These are phyloP conservation scores for Fusarium albosuccineum DNA, from an alignment of 2,329 filamentous ascomycete genomes.

Conservation along the genomic window DNA sequence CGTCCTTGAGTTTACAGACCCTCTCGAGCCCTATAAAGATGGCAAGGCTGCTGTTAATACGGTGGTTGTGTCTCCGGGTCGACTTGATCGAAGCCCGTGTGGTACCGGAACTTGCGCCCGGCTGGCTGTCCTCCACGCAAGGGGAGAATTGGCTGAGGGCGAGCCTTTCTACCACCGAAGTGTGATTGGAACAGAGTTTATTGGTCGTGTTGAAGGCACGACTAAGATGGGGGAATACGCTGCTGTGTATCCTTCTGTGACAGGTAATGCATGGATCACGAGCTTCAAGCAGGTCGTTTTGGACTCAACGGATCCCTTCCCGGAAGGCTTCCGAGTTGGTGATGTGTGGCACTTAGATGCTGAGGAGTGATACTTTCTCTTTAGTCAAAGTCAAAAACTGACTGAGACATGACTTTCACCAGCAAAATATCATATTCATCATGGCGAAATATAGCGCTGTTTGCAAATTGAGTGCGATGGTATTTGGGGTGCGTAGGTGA, in stretches of 20 bases:
- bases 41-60: slow-evolving; percentile 28
- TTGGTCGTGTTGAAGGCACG: slow-evolving; percentile 14
- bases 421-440: no score
- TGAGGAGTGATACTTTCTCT: no score
- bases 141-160: slow-evolving; percentile 21
- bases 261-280: slow-evolving; percentile 31
- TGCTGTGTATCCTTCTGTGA: slow-evolving; percentile 28
- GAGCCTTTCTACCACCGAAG: slow-evolving; percentile 27
- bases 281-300: slow-evolving; percentile 34
- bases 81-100: slow-evolving; percentile 32
- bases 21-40: slow-evolving; percentile 6
- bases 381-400: no score
- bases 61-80: slow-evolving; percentile 29
- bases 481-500: no score
- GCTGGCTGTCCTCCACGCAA: slow-evolving; percentile 26
- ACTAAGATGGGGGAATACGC: slow-evolving; percentile 20
- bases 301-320: slow-evolving; percentile 31
- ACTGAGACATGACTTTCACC: no score
- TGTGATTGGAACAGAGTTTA: slow-evolving; percentile 29
- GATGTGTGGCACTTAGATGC: slow-evolving; percentile 26
- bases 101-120: slow-evolving; percentile 36
- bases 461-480: no score
- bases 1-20: slow-evolving; percentile 34
- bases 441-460: no score
- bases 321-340: slow-evolving; percentile 28